A percentile compares a stretch with the other conserved stretches of the same genome.
Conservation (phyloP, 2,329 filamentous ascomycete species). For the Metarhizium anisopliae region DNA sequence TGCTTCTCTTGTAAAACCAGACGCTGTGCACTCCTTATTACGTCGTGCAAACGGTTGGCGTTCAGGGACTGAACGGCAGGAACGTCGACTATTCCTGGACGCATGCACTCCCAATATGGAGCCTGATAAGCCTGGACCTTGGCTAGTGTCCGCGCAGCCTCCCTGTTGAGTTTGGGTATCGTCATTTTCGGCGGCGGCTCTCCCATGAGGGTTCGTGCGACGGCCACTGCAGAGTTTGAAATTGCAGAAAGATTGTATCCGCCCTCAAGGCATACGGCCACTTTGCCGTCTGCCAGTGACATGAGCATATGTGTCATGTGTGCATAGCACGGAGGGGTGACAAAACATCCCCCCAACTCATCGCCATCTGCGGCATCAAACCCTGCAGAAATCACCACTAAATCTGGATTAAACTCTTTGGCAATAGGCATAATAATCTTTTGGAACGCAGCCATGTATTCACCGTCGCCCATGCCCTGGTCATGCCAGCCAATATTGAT, state of each 20-base stretch:
- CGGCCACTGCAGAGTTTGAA: slow-evolving; percentile 82
- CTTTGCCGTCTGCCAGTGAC: slow-evolving; percentile 80
- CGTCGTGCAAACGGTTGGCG: slow-evolving; percentile 63
- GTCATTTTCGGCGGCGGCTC: slow-evolving; percentile 66
- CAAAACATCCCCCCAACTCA: slow-evolving; percentile 84
- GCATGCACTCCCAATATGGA: slow-evolving; percentile 82
- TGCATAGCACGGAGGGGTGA: slow-evolving; percentile 83
- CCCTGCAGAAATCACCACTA: slow-evolving; percentile 91
- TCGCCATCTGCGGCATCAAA: slow-evolving; percentile 95
- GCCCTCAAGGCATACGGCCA: slow-evolving; percentile 89
- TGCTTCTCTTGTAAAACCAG: slow-evolving; percentile 61
- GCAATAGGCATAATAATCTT: slow-evolving; percentile 95
- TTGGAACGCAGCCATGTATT: slow-evolving; percentile 95
- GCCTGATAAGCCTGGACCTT: slow-evolving; percentile 53
- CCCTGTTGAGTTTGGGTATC: slow-evolving; percentile 47
- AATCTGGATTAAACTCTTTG: slow-evolving; percentile 83
- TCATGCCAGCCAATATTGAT: slow-evolving; percentile 60
- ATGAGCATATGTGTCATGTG: slow-evolving; percentile 99
- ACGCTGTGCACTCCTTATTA: slow-evolving; percentile 70
- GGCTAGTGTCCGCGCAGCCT: slow-evolving; percentile 46
- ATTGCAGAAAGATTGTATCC: slow-evolving; percentile 94
- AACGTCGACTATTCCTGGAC: slow-evolving; percentile 53
- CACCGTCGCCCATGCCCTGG: slow-evolving; percentile 85
- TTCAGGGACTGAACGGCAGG: slow-evolving; percentile 42
- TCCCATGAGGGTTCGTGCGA: slow-evolving; percentile 89